Evolutionary conservation across 2,329 filamentous ascomycete genomes (phyloP).

Genomic region (Blastomyces silverae): DNA sequence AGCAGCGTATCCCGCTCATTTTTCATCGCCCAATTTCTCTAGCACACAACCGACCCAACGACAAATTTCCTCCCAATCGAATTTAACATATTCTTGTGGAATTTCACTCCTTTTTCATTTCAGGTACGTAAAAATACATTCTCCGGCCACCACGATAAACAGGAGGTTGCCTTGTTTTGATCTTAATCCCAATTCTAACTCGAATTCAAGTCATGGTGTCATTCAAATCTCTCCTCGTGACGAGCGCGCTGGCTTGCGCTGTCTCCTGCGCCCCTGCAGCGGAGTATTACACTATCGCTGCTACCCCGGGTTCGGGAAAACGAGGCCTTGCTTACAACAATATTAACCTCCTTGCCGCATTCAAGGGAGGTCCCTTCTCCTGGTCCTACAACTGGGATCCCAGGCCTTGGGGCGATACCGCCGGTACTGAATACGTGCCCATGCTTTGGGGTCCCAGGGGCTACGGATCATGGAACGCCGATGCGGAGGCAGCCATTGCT

Average conservation of each 20-base stretch:
- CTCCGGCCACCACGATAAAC: not conserved
- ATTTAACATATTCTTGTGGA: not conserved
- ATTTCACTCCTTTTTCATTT: conserved; percentile 18
- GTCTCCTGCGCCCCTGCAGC: conserved; percentile 30
- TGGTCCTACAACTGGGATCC: conserved; percentile 46
- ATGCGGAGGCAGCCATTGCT: conserved; percentile 32
- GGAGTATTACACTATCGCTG: not conserved
- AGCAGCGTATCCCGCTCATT: not conserved
- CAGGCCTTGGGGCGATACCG: conserved; percentile 27
- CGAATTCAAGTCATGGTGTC: conserved; percentile 30
- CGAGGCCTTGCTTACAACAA: conserved; percentile 40
- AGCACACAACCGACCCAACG: not conserved
- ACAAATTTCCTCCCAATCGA: not conserved
- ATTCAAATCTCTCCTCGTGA: conserved; percentile 31
- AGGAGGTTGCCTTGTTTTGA: not conserved
- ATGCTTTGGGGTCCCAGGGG: conserved; percentile 41
- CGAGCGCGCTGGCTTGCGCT: conserved; percentile 32
- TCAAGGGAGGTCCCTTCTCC: conserved; percentile 29
- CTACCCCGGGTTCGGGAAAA: conserved; percentile 22
- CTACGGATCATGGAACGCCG: conserved; percentile 32
- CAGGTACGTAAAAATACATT: conserved; percentile 15
- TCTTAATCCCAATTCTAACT: not conserved
- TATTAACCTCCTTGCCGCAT: conserved; percentile 28
- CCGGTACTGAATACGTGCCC: conserved; percentile 39
- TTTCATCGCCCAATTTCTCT: not conserved